These are phyloP conservation scores for Mortierella sp. DNA, from an alignment of 371 early-diverging fungal genomes.

Conservation along the genomic window DNA sequence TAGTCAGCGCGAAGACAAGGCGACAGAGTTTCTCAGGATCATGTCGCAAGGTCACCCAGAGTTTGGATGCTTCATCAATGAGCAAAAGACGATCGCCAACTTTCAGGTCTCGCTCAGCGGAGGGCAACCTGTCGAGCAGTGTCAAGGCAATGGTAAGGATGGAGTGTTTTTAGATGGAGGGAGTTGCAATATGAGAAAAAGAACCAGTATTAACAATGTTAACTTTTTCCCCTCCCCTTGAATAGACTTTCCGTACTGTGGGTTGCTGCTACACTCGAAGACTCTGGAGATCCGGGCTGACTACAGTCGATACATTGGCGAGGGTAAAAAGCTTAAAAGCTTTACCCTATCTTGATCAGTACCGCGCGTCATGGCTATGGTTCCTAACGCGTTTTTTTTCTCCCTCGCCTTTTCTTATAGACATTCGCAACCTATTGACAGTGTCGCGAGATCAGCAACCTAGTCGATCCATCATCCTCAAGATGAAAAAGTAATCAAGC, in stretches of 20 bases:
- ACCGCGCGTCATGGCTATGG: neutral
- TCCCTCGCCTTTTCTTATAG: constrained; percentile 6
- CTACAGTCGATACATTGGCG: constrained; percentile 64
- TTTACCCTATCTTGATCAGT: neutral
- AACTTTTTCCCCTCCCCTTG: neutral
- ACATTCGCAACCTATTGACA: constrained; percentile 44
- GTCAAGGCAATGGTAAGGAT: constrained; percentile 11
- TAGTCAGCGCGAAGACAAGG: constrained; percentile 62
- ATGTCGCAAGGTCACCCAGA: constrained; percentile 69
- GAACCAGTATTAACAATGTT: neutral
- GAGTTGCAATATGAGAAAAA: neutral
- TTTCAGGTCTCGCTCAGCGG: constrained; percentile 65
- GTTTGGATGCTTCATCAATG: constrained; percentile 74
- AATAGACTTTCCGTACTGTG: constrained; percentile 91
- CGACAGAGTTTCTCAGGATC: constrained; percentile 62
- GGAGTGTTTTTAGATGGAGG: neutral
- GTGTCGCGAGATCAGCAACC: constrained; percentile 57
- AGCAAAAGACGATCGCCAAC: constrained; percentile 74
- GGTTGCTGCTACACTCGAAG: constrained; percentile 73
- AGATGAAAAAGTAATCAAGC: constrained; percentile 59
- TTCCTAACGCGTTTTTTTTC: neutral
- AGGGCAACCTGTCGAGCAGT: constrained; percentile 42
- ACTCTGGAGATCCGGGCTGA: constrained; percentile 77
- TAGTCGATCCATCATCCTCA: constrained; percentile 59
- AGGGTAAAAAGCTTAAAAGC: constrained; percentile 17